phyloP scores from a whole-genome alignment of 2,329 filamentous ascomycete genomes.

The Emericellopsis atlantica region DNA sequence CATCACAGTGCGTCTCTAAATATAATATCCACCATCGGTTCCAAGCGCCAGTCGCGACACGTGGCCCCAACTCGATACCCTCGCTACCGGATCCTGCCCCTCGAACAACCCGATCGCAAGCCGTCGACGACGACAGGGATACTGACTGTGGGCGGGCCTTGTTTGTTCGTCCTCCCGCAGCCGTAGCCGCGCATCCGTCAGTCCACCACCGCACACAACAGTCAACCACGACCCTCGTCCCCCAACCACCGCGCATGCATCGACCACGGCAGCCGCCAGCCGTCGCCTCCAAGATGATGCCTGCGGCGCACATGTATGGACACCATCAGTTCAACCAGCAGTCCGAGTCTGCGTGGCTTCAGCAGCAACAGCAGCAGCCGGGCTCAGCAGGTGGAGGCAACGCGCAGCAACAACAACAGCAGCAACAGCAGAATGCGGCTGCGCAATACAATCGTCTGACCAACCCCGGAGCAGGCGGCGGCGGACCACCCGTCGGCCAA shows the following conservation, averaged over 20 bases:
- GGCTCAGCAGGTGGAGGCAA: slow-evolving; percentile 24
- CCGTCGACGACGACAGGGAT: no score
- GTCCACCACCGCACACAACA: not conserved
- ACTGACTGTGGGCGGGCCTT: no score
- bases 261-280: slow-evolving; percentile 2
- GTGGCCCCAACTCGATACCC: no score
- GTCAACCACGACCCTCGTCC: not conserved
- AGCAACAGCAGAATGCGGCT: slow-evolving; percentile 33
- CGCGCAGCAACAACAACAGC: slow-evolving; percentile 42
- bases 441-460: slow-evolving; percentile 59
- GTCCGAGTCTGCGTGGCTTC: slow-evolving; percentile 52
- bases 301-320: slow-evolving; percentile 51
- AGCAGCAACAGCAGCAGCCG: slow-evolving; percentile 45
- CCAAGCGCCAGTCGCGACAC: no score
- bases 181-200: not conserved
- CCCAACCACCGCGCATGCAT: slow-evolving; percentile 3
- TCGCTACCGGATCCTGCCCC: no score
- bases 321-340: slow-evolving; percentile 50
- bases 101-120: no score
- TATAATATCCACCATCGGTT: no score
- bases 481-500: slow-evolving; percentile 25
- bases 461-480: slow-evolving; percentile 2
- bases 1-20: no score
- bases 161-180: no score
- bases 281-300: slow-evolving; percentile 38